Conservation (phyloP, 768 basidiomycete species). For the Mrakia gelida region DNA sequence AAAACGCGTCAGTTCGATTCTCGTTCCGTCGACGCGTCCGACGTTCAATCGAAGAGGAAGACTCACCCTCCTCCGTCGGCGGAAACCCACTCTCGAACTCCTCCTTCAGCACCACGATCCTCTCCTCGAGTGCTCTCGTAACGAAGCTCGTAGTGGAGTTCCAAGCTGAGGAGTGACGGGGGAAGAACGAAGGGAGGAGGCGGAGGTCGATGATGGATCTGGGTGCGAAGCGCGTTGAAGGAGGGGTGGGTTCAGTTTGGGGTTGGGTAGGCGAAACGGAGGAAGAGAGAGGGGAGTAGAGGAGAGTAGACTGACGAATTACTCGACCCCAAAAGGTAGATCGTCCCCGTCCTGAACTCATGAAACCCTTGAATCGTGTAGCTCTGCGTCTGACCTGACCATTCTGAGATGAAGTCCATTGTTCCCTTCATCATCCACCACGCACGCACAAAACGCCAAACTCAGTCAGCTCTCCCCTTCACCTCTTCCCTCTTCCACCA, state of each 20-base stretch:
- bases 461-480: background rate
- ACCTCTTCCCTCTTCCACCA: background rate
- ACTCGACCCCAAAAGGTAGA: background rate
- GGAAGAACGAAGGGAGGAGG: conserved; percentile 13
- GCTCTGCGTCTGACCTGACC: background rate
- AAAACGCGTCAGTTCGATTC: background rate
- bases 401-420: conserved; percentile 3
- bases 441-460: no score
- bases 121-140: background rate
- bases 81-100: background rate
- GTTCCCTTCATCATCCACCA: background rate
- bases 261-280: no score
- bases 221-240: no score
- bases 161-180: background rate
- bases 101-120: background rate
- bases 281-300: background rate
- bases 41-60: background rate
- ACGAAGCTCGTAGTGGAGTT: conserved; percentile 1
- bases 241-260: background rate
- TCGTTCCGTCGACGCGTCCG: background rate
- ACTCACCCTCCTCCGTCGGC: conserved; percentile 4
- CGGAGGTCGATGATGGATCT: background rate
- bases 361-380: conserved; percentile 11
- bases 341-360: conserved; percentile 1
- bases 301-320: background rate